phyloP scores from a whole-genome alignment of 1,284 basidiomycete species.

The Ceratobasidium sp. region DNA sequence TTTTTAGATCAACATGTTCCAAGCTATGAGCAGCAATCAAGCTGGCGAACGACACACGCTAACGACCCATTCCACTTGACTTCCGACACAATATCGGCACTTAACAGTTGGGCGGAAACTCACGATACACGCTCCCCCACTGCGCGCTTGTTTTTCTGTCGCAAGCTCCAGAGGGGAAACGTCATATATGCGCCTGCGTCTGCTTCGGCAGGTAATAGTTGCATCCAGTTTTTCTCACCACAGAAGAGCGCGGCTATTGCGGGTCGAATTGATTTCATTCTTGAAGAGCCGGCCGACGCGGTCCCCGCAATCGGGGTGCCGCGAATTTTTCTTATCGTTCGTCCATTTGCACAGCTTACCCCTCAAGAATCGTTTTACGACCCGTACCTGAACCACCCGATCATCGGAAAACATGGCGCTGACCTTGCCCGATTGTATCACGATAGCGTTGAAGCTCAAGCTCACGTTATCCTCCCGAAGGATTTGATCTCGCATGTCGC shows the following conservation, averaged over 20 bases:
- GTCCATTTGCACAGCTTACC: not conserved
- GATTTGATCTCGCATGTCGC: not conserved
- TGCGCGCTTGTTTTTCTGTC: not conserved
- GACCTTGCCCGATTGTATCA: not conserved
- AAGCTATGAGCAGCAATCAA: not conserved
- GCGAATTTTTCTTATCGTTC: not conserved
- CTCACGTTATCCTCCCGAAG: not conserved
- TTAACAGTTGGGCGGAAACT: not conserved
- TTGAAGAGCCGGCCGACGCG: not conserved
- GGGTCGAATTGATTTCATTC: constrained; percentile 4
- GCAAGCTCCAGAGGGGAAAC: not conserved
- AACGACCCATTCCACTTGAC: not conserved
- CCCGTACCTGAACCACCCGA: not conserved
- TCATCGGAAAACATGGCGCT: not conserved
- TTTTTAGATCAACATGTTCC: not conserved
- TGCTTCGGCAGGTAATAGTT: not conserved
- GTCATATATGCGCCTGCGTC: not conserved
- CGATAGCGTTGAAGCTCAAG: not conserved
- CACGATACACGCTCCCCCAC: no score
- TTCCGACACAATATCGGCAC: not conserved
- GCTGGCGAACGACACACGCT: not conserved
- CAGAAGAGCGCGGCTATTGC: no score
- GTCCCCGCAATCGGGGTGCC: not conserved
- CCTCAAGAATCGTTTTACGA: not conserved
- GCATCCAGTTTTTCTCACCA: not conserved